A percentile compares a stretch with the other conserved stretches of the same genome.
Conservation (phyloP, 768 basidiomycete species). For the Galerina sulciceps region DNA sequence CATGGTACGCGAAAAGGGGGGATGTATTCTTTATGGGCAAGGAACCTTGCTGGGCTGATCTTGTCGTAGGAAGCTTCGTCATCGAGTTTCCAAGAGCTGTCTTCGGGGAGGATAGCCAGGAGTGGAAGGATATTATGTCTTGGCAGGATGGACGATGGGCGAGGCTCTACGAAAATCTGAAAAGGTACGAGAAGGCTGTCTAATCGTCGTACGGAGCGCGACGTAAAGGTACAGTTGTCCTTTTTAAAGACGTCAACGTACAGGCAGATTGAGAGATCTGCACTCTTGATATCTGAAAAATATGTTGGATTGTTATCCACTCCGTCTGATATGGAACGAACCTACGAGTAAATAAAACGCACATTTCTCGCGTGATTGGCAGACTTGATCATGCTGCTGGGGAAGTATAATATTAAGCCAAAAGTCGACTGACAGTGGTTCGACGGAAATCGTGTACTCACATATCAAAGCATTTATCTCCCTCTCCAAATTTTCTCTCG, state of each 20-base stretch:
- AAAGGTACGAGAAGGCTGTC: background rate
- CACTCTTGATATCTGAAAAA: too few relatives aligned
- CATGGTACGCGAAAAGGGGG: background rate
- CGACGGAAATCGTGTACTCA: background rate
- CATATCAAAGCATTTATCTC: background rate
- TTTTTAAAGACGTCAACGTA: too few relatives aligned
- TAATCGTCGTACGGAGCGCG: too few relatives aligned
- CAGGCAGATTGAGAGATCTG: too few relatives aligned
- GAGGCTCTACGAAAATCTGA: background rate
- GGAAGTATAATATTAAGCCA: too few relatives aligned
- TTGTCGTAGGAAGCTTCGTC: background rate
- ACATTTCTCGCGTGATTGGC: too few relatives aligned
- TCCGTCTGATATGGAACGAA: too few relatives aligned
- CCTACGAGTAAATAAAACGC: too few relatives aligned
- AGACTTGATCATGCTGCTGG: too few relatives aligned
- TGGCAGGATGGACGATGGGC: slow-evolving; percentile 26
- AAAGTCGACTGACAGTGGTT: too few relatives aligned
- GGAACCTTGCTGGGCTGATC: background rate
- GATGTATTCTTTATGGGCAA: background rate
- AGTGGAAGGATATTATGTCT: background rate
- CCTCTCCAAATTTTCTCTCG: slow-evolving; percentile 4
- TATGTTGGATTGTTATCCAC: too few relatives aligned
- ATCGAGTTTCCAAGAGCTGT: background rate
- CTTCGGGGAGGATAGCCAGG: background rate
- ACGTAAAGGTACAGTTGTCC: too few relatives aligned